Conservation (phyloP, 2,329 filamentous ascomycete species). For the Beauveria australis region DNA sequence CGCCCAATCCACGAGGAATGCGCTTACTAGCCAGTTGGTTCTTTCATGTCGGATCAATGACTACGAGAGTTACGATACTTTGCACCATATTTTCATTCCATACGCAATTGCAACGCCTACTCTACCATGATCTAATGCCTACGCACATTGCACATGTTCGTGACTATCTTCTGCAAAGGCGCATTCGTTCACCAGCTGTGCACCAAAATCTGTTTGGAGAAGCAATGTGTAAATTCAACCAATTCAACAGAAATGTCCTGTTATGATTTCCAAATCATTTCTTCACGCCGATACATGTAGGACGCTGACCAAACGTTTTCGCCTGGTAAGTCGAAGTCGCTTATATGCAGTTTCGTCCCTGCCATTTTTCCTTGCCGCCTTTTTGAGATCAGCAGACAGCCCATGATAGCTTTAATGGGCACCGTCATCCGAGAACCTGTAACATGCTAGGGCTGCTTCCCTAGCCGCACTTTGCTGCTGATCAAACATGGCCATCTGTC, state of each 20-base stretch:
- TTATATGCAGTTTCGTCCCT: neutral
- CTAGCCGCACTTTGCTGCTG: neutral
- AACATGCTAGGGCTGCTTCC: slow-evolving; percentile 5
- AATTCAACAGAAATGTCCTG: neutral
- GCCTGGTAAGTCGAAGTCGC: neutral
- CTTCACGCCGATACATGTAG: neutral
- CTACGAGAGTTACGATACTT: neutral
- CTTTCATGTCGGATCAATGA: slow-evolving; percentile 3
- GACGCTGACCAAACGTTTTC: neutral
- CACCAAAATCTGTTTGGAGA: neutral
- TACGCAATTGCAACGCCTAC: neutral
- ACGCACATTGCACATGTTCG: neutral
- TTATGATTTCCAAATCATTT: neutral
- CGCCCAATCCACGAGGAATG: neutral
- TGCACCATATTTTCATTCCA: neutral
- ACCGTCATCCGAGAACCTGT: slow-evolving; percentile 14
- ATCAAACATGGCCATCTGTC: neutral
- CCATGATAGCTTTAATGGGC: neutral
- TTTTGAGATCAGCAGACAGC: neutral
- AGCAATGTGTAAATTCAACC: neutral
- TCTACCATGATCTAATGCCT: neutral
- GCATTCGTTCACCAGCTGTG: neutral
- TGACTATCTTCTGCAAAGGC: neutral
- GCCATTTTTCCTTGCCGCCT: neutral
- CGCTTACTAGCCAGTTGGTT: neutral